Evolutionary conservation across 345 rosid genomes (phyloP).

Genomic region (Eucalyptus cloeziana): DNA sequence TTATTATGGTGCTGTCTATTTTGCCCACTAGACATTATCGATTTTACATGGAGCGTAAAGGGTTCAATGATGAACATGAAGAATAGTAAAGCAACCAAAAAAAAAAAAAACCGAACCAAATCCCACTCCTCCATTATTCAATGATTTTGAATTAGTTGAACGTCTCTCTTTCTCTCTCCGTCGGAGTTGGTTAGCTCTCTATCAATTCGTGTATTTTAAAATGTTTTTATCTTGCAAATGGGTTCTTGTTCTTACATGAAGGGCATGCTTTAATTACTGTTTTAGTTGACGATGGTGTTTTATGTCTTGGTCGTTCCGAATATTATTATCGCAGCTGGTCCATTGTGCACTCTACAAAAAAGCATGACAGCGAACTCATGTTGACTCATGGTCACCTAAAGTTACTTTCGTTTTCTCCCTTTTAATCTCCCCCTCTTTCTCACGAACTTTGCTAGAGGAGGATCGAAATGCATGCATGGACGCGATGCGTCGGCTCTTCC

Average conservation of each 20-base stretch:
- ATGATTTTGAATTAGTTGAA: conserved; percentile 1
- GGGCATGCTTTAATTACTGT: background rate
- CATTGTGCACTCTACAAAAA: background rate
- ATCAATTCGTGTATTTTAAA: background rate
- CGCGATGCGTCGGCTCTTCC: background rate
- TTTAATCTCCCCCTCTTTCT: background rate
- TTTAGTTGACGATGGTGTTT: background rate
- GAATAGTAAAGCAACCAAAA: background rate
- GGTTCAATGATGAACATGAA: background rate
- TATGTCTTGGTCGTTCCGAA: background rate
- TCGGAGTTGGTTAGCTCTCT: background rate
- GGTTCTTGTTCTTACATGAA: background rate
- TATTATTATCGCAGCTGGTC: background rate
- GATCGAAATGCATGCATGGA: background rate
- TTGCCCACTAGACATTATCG: conserved; percentile 4
- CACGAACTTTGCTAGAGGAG: background rate
- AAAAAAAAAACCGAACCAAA: conserved; percentile 31
- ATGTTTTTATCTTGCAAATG: background rate
- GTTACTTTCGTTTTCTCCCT: conserved; percentile 1
- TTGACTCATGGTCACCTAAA: background rate
- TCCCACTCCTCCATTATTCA: conserved; percentile 27
- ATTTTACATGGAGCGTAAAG: background rate
- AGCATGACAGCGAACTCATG: background rate
- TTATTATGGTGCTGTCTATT: background rate
- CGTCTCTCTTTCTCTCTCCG: background rate